Evolutionary conservation across 345 rosid species (phyloP).

Genomic region (Brassica napus): Da-Ae NC_063448.1:34282001-34282500

Average conservation of each 20-base stretch:
- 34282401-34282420: constrained; percentile 62
- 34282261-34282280: constrained; percentile 56
- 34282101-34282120: background rate
- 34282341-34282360: constrained; percentile 83
- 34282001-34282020: no score
- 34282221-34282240: constrained; percentile 9
- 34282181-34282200: constrained; percentile 33
- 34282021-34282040: no score
- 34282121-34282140: background rate
- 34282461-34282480: constrained; percentile 77
- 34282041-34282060: no score
- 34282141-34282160: background rate
- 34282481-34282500: constrained; percentile 91
- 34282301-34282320: constrained; percentile 47
- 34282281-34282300: constrained; percentile 10
- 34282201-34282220: constrained; percentile 26
- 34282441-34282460: constrained; percentile 84
- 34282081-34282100: background rate
- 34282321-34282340: constrained; percentile 71
- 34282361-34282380: constrained; percentile 81
- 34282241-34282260: constrained; percentile 49
- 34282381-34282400: constrained; percentile 82
- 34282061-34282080: no score
- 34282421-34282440: constrained; percentile 79
- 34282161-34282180: background rate